Evolutionary conservation across 164 flowering plant species (phyloP).

Genomic region (Vitis riparia): DNA sequence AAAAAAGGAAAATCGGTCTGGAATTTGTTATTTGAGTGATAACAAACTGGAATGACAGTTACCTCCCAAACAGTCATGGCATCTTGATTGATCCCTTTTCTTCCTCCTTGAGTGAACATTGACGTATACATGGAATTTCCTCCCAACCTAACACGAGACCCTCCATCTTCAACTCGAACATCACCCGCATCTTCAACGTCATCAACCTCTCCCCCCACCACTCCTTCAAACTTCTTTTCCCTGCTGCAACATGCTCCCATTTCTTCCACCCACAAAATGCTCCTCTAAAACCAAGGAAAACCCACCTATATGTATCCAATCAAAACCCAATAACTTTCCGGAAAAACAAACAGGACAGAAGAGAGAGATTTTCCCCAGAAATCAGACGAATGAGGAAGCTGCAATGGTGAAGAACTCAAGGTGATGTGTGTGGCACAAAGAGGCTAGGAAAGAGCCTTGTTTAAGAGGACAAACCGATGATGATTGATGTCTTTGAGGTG

Average conservation of each 20-base stretch:
- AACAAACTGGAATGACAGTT: neutral
- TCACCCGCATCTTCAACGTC: constrained; percentile 21
- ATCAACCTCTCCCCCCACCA: constrained; percentile 1
- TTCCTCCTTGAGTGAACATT: constrained; percentile 68
- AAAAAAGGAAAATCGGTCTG: neutral
- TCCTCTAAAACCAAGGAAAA: neutral
- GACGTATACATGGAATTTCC: constrained; percentile 52
- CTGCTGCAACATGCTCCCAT: constrained; percentile 73
- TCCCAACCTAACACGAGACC: constrained; percentile 45
- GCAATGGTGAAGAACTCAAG: constrained; percentile 6
- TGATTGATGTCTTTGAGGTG: too few relatives aligned
- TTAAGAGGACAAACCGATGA: too few relatives aligned
- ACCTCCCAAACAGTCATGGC: constrained; percentile 96
- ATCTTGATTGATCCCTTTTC: constrained; percentile 84
- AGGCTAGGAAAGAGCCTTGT: too few relatives aligned
- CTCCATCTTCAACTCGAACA: constrained; percentile 31
- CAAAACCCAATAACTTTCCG: neutral
- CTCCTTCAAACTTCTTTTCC: constrained; percentile 12
- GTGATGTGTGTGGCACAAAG: neutral
- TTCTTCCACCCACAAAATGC: neutral
- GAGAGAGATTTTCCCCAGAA: neutral
- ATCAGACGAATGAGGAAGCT: constrained; percentile 1
- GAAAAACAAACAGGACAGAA: constrained; percentile 3
- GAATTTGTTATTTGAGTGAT: too few relatives aligned
- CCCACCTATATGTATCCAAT: constrained; percentile 3